These are phyloP conservation scores for Arabidopsis hybrid DNA, from an alignment of 441 rosid genomes.

Conservation along the genomic window DNA sequence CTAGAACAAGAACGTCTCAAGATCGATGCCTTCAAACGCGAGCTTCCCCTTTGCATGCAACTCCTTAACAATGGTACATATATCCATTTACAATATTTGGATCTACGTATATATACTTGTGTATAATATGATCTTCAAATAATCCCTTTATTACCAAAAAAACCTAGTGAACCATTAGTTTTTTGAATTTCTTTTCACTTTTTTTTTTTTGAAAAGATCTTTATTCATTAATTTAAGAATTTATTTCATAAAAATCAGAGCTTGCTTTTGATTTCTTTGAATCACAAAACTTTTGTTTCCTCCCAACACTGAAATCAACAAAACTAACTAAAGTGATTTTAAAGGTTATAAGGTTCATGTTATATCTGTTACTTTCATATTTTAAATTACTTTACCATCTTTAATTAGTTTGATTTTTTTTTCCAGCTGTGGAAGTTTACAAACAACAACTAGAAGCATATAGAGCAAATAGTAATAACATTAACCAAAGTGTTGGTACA, in stretches of 20 bases:
- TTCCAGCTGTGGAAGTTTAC: conserved; percentile 86
- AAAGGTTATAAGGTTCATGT: conserved; percentile 37
- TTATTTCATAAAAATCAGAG: conserved; percentile 66
- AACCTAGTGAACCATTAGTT: conserved; percentile 17
- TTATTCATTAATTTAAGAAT: conserved; percentile 44
- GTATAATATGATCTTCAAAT: background rate
- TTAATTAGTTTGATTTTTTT: background rate
- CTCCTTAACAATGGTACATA: conserved; percentile 88
- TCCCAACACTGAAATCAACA: conserved; percentile 49
- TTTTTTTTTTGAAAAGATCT: conserved; percentile 34
- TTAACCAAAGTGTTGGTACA: conserved; percentile 52
- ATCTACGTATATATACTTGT: conserved; percentile 1
- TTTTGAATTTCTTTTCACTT: conserved; percentile 31
- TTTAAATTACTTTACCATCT: conserved; percentile 7
- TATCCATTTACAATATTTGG: conserved; percentile 32
- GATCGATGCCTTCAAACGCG: conserved; percentile 98
- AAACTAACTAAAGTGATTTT: conserved; percentile 43
- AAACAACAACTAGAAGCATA: conserved; percentile 78
- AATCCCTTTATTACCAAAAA: conserved; percentile 7
- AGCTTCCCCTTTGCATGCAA: conserved; percentile 99
- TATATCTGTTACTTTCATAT: conserved; percentile 19
- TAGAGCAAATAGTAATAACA: conserved; percentile 50
- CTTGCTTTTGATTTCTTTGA: conserved; percentile 53
- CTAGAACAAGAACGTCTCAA: conserved; percentile 95
- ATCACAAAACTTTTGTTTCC: conserved; percentile 39